Conservation (phyloP, 176 grass and related monocot species). For the Hyparrhenia diplandra region DNA sequence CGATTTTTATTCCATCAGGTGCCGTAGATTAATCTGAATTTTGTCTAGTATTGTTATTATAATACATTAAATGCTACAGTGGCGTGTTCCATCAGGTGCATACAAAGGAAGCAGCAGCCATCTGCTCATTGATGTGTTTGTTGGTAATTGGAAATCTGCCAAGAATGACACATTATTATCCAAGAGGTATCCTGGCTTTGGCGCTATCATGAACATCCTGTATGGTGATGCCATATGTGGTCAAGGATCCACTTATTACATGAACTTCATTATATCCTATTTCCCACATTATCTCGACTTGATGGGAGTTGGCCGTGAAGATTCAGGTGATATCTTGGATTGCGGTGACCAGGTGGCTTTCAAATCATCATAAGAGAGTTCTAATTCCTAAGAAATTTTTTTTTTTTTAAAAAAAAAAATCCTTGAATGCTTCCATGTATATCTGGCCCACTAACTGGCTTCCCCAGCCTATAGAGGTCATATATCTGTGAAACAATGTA, state of each 20-base stretch:
- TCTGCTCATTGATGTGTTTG: conserved; percentile 78
- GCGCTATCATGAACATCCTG: conserved; percentile 77
- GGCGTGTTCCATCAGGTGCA: conserved; percentile 43
- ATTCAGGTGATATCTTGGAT: conserved; percentile 67
- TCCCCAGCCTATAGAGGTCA: background rate
- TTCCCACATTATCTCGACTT: conserved; percentile 75
- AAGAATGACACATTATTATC: conserved; percentile 77
- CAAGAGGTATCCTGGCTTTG: conserved; percentile 79
- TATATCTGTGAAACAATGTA: background rate
- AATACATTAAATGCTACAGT: background rate
- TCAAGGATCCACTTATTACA: conserved; percentile 44
- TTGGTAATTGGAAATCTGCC: conserved; percentile 82
- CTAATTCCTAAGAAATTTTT: background rate
- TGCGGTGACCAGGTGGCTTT: conserved; percentile 62
- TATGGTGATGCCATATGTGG: conserved; percentile 65
- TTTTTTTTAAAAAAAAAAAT: conserved; percentile 4
- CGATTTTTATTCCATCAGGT: no score
- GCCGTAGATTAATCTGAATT: no score
- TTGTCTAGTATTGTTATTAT: background rate
- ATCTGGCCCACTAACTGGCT: background rate
- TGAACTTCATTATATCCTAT: conserved; percentile 73
- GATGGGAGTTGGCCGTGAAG: conserved; percentile 51
- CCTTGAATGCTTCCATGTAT: background rate
- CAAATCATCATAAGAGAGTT: conserved; percentile 44
- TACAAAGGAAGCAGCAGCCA: conserved; percentile 62